A percentile compares a stretch with the other conserved stretches of the same genome.
phyloP scores from a whole-genome alignment of 1,284 basidiomycete genomes.

The Heterobasidion irregulare region DNA sequence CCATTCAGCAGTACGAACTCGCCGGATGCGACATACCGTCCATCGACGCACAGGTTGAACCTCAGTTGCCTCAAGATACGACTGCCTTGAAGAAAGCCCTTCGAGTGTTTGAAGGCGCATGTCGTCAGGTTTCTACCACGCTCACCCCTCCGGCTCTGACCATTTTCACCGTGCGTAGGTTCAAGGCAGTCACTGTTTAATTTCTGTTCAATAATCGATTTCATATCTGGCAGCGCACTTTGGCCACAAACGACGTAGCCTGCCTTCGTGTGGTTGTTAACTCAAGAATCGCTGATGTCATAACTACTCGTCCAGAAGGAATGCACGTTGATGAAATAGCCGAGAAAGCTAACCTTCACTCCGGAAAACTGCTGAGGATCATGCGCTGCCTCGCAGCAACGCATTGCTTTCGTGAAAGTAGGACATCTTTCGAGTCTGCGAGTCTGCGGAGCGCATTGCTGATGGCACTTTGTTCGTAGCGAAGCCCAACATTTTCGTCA shows the following conservation, averaged over 20 bases:
- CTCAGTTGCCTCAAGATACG: not conserved
- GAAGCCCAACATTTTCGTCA: constrained; percentile 14
- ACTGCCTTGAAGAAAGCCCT: not conserved
- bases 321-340: constrained; percentile 23
- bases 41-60: not conserved
- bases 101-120: not conserved
- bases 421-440: not conserved
- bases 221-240: not conserved
- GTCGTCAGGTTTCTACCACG: not conserved
- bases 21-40: not conserved
- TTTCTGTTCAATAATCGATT: too few species aligned
- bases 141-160: not conserved
- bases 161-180: not conserved
- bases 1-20: not conserved
- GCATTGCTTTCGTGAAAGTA: constrained; percentile 31
- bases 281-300: constrained; percentile 22
- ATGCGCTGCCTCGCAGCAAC: constrained; percentile 26
- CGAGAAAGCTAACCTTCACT: constrained; percentile 18
- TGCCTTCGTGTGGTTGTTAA: constrained; percentile 10
- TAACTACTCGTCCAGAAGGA: constrained; percentile 20
- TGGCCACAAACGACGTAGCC: not conserved
- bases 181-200: not conserved
- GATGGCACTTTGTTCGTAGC: constrained; percentile 4
- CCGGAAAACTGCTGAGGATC: constrained; percentile 24
- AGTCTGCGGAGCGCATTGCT: not conserved